Evolutionary conservation across 2,329 filamentous ascomycete species (phyloP), one percentile per base, ranked within the genome.

Genomic region (Stagonosporopsis tanaceti): DNA sequence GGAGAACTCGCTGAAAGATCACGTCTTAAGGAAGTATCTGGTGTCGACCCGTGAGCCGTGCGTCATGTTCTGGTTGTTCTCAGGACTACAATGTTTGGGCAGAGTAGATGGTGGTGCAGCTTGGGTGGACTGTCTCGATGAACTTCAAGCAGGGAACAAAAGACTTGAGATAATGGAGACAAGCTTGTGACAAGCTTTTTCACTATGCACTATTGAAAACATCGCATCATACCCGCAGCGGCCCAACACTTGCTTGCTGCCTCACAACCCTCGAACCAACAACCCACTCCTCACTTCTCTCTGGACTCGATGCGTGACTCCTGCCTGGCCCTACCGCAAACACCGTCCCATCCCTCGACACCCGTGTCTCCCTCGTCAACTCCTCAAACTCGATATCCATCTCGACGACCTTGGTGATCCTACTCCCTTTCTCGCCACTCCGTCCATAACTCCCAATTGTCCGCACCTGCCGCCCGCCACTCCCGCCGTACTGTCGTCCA

Each of bases 331-430:
- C n/a, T 2, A 15, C 8, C 11, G 20, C n/a, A 4, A 9, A 8
- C n/a, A 4, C 32, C 12, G 12, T n/a, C 11, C 22, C 47, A 25
- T 47, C 47, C n/a, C 35, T 17, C 27, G 47, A 41, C 12, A 47
- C 40, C 17, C 51, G n/a, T 24, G 50, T 60, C 22, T 56, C 40
- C 28, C 51, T n/a, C 24, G 50, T 60, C 52, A 57, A 39, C 38
- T 52, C 53, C 27, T 47, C 48, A 44, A 60, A 62, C 42, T 62
- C 60, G 39, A 62, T 54, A 22, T 62, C 53, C 53, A 46, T 47
- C 25, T 59, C 60, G 0, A 57, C 30, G 4, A 42, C 32, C 35
- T 57, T 60, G 6, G 22, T 52, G 15, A 62, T 59, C 22, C 42
- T 47, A n/a, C 46, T 42, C 6, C 34, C 44, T 27, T 48, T 50